Evolutionary conservation across 1,139 yeast species (phyloP), one percentile per base, ranked within the genome.

Genomic region (Pichia terricola): DNA sequence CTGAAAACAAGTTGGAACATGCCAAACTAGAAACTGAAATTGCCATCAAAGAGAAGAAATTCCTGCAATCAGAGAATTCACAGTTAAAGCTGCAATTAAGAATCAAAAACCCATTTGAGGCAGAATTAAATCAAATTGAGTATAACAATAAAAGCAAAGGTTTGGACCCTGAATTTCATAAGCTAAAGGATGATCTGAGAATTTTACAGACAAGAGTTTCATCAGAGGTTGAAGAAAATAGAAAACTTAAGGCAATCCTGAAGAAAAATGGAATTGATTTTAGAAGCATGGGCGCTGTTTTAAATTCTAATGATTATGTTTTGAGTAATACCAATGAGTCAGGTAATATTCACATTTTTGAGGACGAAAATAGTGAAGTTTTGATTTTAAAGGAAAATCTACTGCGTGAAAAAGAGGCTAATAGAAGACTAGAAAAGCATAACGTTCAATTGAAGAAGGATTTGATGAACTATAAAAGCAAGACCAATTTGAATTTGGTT

Each of bases 201-300:
- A 64, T 80, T 52, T 61, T 82, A 10, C 82, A 79, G 51, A 72
- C 76, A 0, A 63, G 76, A 50, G 53, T 74, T 22, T 79, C 79
- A 0, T 68, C 78, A 6, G 75, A 75, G 41, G 66, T 76, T 3
- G 72, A 73, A 51, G 78, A 73, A 44, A 72, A 69, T 45, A 73
- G 75, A 47, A 70, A 66, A 35, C 52, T 70, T 42, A 63, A 62
- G 39, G 68, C 69, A n/a, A 67, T 68, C 40, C 43, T 72, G 7
- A 62, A 63, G 34, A 67, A 64, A 41, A 41, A 35, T 25, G 8
- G 9, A 4, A 27, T n/a, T 8, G 22, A 40, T 25, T 22, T 26
- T 30, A 16, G 22, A 31, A 28, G n/a, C 11, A 16, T 16, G 22
- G 22, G 22, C 2, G 22, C 22, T 16, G 22, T 7, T 4, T 37